A percentile compares a stretch with the other conserved stretches of the same genome.
These are phyloP conservation scores for Fusarium sp. DNA, from an alignment of 2,329 filamentous ascomycete species.

Conservation along the genomic window DNA sequence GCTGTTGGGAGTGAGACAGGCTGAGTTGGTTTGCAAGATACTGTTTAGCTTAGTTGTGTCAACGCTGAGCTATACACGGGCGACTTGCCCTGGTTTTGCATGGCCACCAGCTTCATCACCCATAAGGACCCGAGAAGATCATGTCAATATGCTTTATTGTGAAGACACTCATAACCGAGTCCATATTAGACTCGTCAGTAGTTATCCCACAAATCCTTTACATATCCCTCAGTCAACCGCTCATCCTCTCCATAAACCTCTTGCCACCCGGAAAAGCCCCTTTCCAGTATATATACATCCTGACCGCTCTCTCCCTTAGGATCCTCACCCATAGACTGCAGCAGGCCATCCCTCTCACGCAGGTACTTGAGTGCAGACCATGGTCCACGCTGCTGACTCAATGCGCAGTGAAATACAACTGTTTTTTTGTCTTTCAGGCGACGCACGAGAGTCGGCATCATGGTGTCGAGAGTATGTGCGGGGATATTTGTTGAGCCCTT, in stretches of 20 bases:
- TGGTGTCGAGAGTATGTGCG: slow-evolving; percentile 76
- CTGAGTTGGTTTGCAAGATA: too few species aligned
- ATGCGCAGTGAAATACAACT: slow-evolving; percentile 93
- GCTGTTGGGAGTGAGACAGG: too few species aligned
- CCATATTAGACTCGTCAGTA: slow-evolving; percentile 47
- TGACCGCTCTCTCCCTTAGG: slow-evolving; percentile 71
- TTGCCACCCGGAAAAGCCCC: slow-evolving; percentile 91
- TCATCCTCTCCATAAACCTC: slow-evolving; percentile 82
- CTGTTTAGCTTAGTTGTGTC: too few species aligned
- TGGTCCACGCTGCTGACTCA: slow-evolving; percentile 92
- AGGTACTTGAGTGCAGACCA: slow-evolving; percentile 84
- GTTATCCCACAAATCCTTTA: slow-evolving; percentile 84
- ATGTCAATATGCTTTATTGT: background rate
- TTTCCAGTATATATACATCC: slow-evolving; percentile 82
- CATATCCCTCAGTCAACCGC: slow-evolving; percentile 83
- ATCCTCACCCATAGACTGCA: slow-evolving; percentile 48
- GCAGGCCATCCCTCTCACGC: slow-evolving; percentile 70
- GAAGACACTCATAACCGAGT: background rate
- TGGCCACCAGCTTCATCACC: too few species aligned
- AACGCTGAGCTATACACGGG: too few species aligned
- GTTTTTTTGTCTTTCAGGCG: slow-evolving; percentile 80
- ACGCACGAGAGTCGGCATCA: slow-evolving; percentile 84
- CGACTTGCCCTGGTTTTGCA: too few species aligned
- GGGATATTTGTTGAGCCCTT: slow-evolving; percentile 80
- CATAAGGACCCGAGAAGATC: too few species aligned